These are phyloP conservation scores for Lepidopterella palustris DNA, from an alignment of 495 filamentous ascomycete species.

Conservation along the genomic window DNA sequence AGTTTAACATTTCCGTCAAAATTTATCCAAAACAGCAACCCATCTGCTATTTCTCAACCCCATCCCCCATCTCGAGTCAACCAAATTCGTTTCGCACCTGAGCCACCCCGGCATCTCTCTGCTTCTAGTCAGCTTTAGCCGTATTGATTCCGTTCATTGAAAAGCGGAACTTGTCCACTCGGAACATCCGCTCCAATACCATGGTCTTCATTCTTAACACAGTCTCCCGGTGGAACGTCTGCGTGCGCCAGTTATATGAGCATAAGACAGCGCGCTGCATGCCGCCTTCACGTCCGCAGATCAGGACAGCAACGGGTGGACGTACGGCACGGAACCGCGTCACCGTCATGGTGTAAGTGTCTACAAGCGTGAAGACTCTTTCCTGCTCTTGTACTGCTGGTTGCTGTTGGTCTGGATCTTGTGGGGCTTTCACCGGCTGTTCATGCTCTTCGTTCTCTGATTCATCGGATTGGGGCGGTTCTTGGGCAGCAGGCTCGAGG, in stretches of 20 bases:
- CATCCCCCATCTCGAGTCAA: too few relatives aligned
- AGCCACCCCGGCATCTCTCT: too few relatives aligned
- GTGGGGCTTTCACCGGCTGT: not conserved
- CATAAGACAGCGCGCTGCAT: slow-evolving; percentile 40
- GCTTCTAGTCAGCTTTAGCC: too few relatives aligned
- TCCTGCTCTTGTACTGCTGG: not conserved
- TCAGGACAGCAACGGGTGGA: slow-evolving; percentile 36
- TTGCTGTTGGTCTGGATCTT: not conserved
- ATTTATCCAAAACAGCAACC: too few relatives aligned
- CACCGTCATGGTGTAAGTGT: slow-evolving; percentile 34
- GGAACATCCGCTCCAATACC: slow-evolving; percentile 14
- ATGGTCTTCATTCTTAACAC: slow-evolving; percentile 31
- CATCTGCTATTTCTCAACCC: too few relatives aligned
- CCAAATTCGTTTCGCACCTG: too few relatives aligned
- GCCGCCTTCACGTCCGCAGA: slow-evolving; percentile 39
- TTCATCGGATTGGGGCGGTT: not conserved
- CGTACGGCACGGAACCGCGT: slow-evolving; percentile 35
- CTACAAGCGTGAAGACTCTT: slow-evolving; percentile 30
- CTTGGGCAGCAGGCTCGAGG: not conserved
- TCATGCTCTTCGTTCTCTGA: slow-evolving; percentile 3
- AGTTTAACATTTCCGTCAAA: too few relatives aligned
- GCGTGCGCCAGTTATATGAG: slow-evolving; percentile 26
- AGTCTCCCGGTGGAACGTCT: slow-evolving; percentile 29
- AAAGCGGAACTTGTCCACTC: not conserved
- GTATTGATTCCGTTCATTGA: too few relatives aligned